A percentile compares a stretch with the other conserved stretches of the same genome.
Evolutionary conservation across 192 early-diverging fungal genomes (phyloP).

Genomic region (Coemansia sp.): DNA sequence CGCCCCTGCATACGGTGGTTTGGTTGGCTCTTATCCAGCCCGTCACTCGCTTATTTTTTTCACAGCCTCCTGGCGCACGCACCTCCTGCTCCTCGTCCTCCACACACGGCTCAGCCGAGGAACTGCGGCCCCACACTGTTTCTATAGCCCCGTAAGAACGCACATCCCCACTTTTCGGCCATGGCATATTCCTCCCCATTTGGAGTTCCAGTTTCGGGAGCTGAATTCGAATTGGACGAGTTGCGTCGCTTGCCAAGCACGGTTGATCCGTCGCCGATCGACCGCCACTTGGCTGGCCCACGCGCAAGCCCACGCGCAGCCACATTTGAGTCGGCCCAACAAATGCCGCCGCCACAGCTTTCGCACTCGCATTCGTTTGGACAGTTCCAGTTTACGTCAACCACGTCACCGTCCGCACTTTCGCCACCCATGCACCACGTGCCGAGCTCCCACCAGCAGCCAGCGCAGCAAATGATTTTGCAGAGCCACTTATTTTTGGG

Average conservation of each 20-base stretch:
- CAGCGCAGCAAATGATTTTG: not conserved
- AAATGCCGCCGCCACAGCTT: slow-evolving; percentile 16
- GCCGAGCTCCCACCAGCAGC: not conserved
- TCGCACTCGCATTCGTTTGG: slow-evolving; percentile 5
- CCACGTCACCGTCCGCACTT: not conserved
- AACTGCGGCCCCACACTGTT: slow-evolving; percentile 1
- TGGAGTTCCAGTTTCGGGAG: slow-evolving; percentile 4
- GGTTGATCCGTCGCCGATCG: slow-evolving; percentile 13
- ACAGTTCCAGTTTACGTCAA: slow-evolving; percentile 1
- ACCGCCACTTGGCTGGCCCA: not conserved
- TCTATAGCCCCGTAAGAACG: not conserved
- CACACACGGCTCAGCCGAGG: slow-evolving; percentile 2
- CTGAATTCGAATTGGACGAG: slow-evolving; percentile 29
- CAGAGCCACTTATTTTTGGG: not conserved
- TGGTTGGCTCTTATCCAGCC: not conserved
- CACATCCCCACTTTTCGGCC: not conserved
- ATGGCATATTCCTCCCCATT: slow-evolving; percentile 19
- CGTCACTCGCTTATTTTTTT: slow-evolving; percentile 7
- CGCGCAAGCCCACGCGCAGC: not conserved
- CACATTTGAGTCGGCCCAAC: not conserved
- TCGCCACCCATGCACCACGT: not conserved
- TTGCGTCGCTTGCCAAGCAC: slow-evolving; percentile 8
- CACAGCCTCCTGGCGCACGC: slow-evolving; percentile 1
- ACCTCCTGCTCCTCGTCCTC: not conserved
- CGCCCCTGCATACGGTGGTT: not conserved